A percentile compares a stretch with the other conserved stretches of the same genome.
Evolutionary conservation across 2,329 filamentous ascomycete genomes (phyloP).

Genomic region (Apiospora saccharicola): DNA sequence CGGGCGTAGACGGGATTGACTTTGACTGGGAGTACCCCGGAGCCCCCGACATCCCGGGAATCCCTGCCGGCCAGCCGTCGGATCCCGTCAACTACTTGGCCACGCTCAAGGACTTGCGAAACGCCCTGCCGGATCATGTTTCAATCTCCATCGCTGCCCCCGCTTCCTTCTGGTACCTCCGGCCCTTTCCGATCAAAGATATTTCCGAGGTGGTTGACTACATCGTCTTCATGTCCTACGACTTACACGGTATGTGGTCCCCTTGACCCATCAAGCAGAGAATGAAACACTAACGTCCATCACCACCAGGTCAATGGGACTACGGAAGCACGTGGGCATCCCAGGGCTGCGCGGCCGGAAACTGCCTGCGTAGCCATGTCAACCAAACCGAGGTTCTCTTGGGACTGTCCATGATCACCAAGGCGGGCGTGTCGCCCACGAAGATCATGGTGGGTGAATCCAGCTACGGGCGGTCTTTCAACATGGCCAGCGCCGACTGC

Average conservation of each 20-base stretch:
- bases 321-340: conserved; percentile 36
- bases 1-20: conserved; percentile 40
- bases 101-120: conserved; percentile 38
- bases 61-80: conserved; percentile 30
- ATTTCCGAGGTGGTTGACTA: conserved; percentile 39
- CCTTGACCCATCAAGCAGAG: not conserved
- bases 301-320: conserved; percentile 38
- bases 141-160: conserved; percentile 38
- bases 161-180: conserved; percentile 40
- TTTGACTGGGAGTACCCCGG: conserved; percentile 48
- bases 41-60: conserved; percentile 27
- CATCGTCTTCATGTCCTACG: conserved; percentile 48
- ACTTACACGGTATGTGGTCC: conserved; percentile 37
- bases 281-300: not conserved
- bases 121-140: conserved; percentile 32
- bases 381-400: conserved; percentile 46
- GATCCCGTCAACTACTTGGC: conserved; percentile 40
- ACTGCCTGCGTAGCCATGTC: conserved; percentile 45
- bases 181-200: conserved; percentile 36
- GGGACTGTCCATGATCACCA: conserved; percentile 49
- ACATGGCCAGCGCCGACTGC: conserved; percentile 43
- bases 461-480: conserved; percentile 46
- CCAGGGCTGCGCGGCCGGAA: conserved; percentile 41
- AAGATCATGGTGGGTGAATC: conserved; percentile 44
- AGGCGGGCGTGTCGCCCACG: conserved; percentile 45